Evolutionary conservation across 139 green algal species (phyloP), one percentile per base, ranked within the genome.

Genomic region (Desmodesmus armatus): DNA sequence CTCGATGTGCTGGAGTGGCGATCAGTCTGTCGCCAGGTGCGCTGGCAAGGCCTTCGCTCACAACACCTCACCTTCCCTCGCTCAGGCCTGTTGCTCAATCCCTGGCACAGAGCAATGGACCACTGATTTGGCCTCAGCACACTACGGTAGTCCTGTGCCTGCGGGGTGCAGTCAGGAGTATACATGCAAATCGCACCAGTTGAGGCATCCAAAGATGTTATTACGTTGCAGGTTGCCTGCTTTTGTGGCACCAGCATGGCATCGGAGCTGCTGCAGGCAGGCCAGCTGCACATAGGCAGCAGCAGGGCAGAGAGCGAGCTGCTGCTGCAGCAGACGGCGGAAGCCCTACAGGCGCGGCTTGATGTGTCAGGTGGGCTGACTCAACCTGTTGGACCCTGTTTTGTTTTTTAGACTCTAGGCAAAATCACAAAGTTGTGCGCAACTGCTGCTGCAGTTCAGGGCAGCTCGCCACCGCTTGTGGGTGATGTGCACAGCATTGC

Each of bases 141-240:
- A n/a, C n/a, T n/a, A n/a, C n/a, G n/a, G n/a, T n/a, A n/a, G n/a
- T n/a, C n/a, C n/a, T n/a, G n/a, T n/a, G n/a, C n/a, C n/a, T n/a
- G n/a, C n/a, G n/a, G n/a, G n/a, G n/a, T n/a, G n/a, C n/a, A n/a
- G n/a, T n/a, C n/a, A n/a, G n/a, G n/a, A n/a, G n/a, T n/a, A n/a
- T n/a, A n/a, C n/a, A n/a, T n/a, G n/a, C n/a, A n/a, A n/a, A n/a
- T n/a, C n/a, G n/a, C n/a, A n/a, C n/a, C n/a, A n/a, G n/a, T n/a
- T n/a, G n/a, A n/a, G n/a, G n/a, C n/a, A n/a, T n/a, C n/a, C n/a
- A n/a, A n/a, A n/a, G n/a, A n/a, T n/a, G n/a, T n/a, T n/a, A n/a
- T n/a, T n/a, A n/a, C n/a, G n/a, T n/a, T 41, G 3, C 93, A 97
- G 92, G 94, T 98, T 23, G 92, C 93, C 1, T 89, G 89, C 65